Base-by-base conservation (phyloP, 1,284 basidiomycete species). In the Trichosporon ovoides region DNA sequence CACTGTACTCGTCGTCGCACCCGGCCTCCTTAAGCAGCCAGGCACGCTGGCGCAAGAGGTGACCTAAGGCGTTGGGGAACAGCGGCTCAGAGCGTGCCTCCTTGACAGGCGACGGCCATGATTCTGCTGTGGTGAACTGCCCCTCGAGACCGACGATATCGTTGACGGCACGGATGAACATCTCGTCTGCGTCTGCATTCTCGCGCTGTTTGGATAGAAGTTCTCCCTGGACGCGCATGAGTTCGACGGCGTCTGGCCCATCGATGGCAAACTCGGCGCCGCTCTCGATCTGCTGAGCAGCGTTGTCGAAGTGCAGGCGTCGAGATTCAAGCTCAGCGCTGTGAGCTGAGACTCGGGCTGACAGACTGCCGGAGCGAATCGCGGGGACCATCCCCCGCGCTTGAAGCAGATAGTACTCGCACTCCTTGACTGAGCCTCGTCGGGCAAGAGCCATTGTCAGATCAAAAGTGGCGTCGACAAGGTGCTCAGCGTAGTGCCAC, bases 401-500 rank as follows among this genome's bases (percentile, higher is more conserved):
- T 67, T 91, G 86, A 38, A 84, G 80, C 1, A 87, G 80, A 71
- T 91, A 93, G 68, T 88, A 91, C 62, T 90, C 86, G 5, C 88
- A 85, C 67, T 92, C 89, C 24, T 87, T 83, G 7, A 85, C 83
- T 1, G 89, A 89, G 0, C 92, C 92, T 6, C 89, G 83, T 0
- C 79, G 72, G 16, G 84, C 80, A 65, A 91, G 88, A 0, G 83
- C 80, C 5, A 83, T 79, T 1, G 83, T 79, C 7, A 92, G 79
- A 4, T 83, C 79, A 57, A 92, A 83, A 3, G 88, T 78, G 0
- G 85, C 84, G 4, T 79, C 76, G 2, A 91, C 75, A 1, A 91
- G 78, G 48, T 77, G 77, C 62, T 88, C 84, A 3, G 86, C 83
- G 9, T 91, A 80, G 6, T 85, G 82, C 86, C 88, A 91, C 67